These are phyloP conservation scores for Epichloe aotearoae DNA, from an alignment of 2,329 filamentous ascomycete species.

Conservation along the genomic window DNA sequence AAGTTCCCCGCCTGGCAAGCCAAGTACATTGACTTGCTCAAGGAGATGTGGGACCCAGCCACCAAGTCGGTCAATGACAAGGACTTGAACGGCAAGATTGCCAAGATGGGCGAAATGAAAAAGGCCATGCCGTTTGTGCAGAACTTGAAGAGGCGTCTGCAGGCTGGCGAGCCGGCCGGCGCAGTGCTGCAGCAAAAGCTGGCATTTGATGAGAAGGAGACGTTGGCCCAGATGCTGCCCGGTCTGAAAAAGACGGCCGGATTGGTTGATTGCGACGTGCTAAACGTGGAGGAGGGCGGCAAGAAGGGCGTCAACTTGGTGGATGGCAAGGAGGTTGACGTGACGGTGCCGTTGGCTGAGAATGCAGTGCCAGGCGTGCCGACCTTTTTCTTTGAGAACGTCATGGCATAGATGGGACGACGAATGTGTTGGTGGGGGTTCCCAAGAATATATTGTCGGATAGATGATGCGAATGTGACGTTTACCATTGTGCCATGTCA, in stretches of 20 bases:
- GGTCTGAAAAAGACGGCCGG: conserved; percentile 64
- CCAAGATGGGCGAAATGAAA: conserved; percentile 83
- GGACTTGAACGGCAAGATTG: conserved; percentile 61
- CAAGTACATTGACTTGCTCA: conserved; percentile 72
- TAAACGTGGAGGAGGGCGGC: conserved; percentile 57
- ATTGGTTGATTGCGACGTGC: conserved; percentile 56
- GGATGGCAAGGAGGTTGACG: conserved; percentile 40
- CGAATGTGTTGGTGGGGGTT: neutral
- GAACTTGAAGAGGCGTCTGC: conserved; percentile 67
- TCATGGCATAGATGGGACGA: conserved; percentile 28
- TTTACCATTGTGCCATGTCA: no score
- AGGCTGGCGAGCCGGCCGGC: conserved; percentile 51
- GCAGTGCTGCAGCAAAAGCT: conserved; percentile 73
- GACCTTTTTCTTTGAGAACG: conserved; percentile 75
- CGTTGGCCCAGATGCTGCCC: conserved; percentile 64
- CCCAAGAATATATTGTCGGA: neutral
- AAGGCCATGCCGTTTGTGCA: conserved; percentile 98
- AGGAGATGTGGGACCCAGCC: conserved; percentile 50
- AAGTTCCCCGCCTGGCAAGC: conserved; percentile 85
- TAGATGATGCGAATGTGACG: no score
- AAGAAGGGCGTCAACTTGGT: conserved; percentile 48
- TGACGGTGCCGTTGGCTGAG: conserved; percentile 47
- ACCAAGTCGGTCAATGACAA: conserved; percentile 63
- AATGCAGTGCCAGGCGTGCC: conserved; percentile 70
- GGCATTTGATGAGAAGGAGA: conserved; percentile 70